phyloP scores from a whole-genome alignment of 2,329 filamentous ascomycete species.

The Hortaea sp. region DNA sequence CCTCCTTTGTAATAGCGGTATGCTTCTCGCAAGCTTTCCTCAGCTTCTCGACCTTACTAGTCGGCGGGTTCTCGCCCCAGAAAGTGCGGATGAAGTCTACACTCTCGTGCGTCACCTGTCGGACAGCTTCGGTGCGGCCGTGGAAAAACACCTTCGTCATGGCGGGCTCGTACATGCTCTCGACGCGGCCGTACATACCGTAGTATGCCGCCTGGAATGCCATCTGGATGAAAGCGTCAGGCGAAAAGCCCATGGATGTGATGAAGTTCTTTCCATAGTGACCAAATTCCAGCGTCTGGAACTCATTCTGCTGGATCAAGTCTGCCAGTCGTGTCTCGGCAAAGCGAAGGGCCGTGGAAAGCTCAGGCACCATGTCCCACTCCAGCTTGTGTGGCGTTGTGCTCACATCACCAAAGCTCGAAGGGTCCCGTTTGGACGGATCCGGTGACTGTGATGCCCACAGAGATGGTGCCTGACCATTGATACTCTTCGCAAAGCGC shows the following conservation, averaged over 20 bases:
- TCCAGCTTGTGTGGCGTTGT: slow-evolving; percentile 93
- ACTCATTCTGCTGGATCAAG: slow-evolving; percentile 93
- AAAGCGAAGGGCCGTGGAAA: slow-evolving; percentile 84
- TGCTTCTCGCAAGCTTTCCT: slow-evolving; percentile 77
- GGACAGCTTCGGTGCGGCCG: slow-evolving; percentile 86
- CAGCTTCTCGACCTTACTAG: slow-evolving; percentile 76
- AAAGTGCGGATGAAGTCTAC: slow-evolving; percentile 88
- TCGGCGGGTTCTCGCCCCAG: slow-evolving; percentile 80
- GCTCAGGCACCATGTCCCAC: slow-evolving; percentile 92
- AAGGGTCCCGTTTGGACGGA: slow-evolving; percentile 81
- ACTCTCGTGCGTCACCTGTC: slow-evolving; percentile 72
- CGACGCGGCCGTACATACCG: slow-evolving; percentile 83
- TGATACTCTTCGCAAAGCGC: slow-evolving; percentile 88
- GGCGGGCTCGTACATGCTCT: slow-evolving; percentile 93
- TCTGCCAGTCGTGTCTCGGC: slow-evolving; percentile 91
- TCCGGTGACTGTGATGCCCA: slow-evolving; percentile 90
- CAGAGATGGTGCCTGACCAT: slow-evolving; percentile 79
- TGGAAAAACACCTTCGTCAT: slow-evolving; percentile 96
- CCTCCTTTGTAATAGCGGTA: slow-evolving; percentile 67
- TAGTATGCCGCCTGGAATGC: slow-evolving; percentile 98
- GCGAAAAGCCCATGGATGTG: slow-evolving; percentile 91
- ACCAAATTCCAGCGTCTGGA: slow-evolving; percentile 78
- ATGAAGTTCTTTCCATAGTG: slow-evolving; percentile 97
- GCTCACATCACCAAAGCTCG: slow-evolving; percentile 84
- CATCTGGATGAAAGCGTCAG: slow-evolving; percentile 97